Base-by-base conservation (phyloP, 2,329 filamentous ascomycete species). In the Aspergillus pseudonomiae region DNA sequence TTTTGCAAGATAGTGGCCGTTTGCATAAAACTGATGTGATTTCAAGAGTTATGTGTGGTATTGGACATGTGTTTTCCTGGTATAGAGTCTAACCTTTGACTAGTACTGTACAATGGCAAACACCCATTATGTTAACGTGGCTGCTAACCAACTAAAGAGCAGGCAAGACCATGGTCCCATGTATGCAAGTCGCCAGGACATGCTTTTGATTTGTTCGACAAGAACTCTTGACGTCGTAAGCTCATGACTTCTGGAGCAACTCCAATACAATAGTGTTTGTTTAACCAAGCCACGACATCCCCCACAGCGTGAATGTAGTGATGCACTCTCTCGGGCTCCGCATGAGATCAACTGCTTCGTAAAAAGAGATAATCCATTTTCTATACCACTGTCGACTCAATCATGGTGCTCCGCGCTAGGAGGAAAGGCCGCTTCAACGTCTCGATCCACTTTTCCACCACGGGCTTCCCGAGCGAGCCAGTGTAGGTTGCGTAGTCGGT, bases 401-500 rank as follows among this genome's bases (percentile, higher is more conserved):
- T 7, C 26, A 16, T 32, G 46, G 4, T 11, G 46, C 16, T 54
- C 19, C 28, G 14, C 16, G 11, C 30, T 2, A 10, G 6, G 6
- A 32, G 46, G 14, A 19, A 36, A 11, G 41, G 26, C 46, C 12
- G 34, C n/a, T 30, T 34, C 32, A 21, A 4, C 7, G 16, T 57
- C 4, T 32, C 21, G 26, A 6, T n/a, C 28, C 21, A 3, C 21
- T 26, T 46, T n/a, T 41, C 41, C 43, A n/a, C 54, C 36, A 50
- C 56, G 57, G 11, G 70, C 66, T 10, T 66, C 65, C 21, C 65
- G 21, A n/a, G 68, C 71, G 46, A 75, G 50, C 30, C 39, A 55
- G 16, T 71, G 66, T 12, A 75, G 6, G 43, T 70, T 70, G 10
- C 68, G 66, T 12, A 70, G 61, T 9, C 73, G 69, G 14, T 71